Base-by-base conservation (phyloP, 257 asterid genomes). In the Haberlea rhodopensis region DNA sequence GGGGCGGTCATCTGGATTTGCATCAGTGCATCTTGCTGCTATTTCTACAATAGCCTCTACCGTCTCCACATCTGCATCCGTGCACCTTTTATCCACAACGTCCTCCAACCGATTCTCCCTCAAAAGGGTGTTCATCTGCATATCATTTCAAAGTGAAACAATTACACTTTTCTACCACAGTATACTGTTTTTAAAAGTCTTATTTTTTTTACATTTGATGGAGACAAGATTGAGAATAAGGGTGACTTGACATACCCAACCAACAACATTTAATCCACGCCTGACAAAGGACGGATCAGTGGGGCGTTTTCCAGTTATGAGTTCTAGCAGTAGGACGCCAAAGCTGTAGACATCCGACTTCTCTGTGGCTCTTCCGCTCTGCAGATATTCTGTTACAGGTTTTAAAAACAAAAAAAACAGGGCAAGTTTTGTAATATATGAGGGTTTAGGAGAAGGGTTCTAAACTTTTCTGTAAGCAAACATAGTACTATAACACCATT, bases 361-460 rank as follows among this genome's bases (percentile, higher is more conserved):
- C 60, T 84, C 99, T 0, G 98, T 89, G 16, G 98, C 98, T 62
- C 96, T 78, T 73, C 99, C 99, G 64, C 94, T 89, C 74, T 92
- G 99, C 79, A 92, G 72, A 78, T 92, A 87, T 75, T 92, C 99
- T 92, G 92, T 69, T 61, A 13, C 21, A 58, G 8, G 19, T 28
- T 5, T 24, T n/a, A n/a, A 19, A 63, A 69, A 70, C 9, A n/a
- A n/a, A 21, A 68, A 20, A n/a, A 40, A 43, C 19, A 63, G 26
- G 34, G 23, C 24, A 13, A 37, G 6, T 2, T 24, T 25, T 62
- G 20, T 2, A 4, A 37, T 48, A 1, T 1, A 46, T 16, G 24
- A 62, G 49, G 37, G 40, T 1, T 5, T 23, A 10, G 11, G 24
- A 20, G 3, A 29, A 51, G 21, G 23, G 20, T 18, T 9, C 15